Base-by-base conservation (phyloP, 495 filamentous ascomycete genomes). In the Penicillium goetzii region DNA sequence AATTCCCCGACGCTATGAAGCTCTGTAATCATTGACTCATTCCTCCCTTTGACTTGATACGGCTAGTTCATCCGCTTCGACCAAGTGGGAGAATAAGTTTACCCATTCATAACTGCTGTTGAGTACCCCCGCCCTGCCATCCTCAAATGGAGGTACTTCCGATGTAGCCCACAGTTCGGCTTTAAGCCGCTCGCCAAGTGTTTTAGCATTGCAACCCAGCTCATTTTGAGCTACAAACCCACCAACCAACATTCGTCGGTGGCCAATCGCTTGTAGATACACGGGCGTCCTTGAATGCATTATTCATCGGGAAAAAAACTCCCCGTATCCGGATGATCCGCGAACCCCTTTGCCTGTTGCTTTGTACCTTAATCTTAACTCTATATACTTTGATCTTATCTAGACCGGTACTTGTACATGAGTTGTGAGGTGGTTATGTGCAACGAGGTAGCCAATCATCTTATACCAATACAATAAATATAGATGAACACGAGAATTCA, bases 21-120 rank as follows among this genome's bases (percentile, higher is more conserved):
- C 40, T 58, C 23, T 15, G 40, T 58, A 47, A 45, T 38, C 26
- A 33, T 26, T 58, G 38, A 58, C 40, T 32, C 47, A 47, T 25
- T 21, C 21, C 43, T 1, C 12, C 21, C 3, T 21, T 47, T 19
- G 1, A 1, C 17, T n/a, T 14, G 26, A 30, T 19, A 26, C 8
- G 30, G 12, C 17, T 57, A 25, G 34, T 12, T 45, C 26, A 21
- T 32, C 8, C 26, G 14, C 25, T 17, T 26, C 25, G 12, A 56
- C 3, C 2, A 15, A 40, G 21, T 10, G 9, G 17, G 9, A 5
- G 21, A 23, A 26, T 26, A 15, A 56, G 54, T 26, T 23, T 21
- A 17, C 23, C 47, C 47, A 50, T 51, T 51, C 12, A 28, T 10
- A 28, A 30, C 17, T 51, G 23, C 23, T n/a, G 19, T 47, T 25